These are phyloP conservation scores for Galerina marginata DNA, from an alignment of 768 basidiomycete genomes.

Conservation along the genomic window DNA sequence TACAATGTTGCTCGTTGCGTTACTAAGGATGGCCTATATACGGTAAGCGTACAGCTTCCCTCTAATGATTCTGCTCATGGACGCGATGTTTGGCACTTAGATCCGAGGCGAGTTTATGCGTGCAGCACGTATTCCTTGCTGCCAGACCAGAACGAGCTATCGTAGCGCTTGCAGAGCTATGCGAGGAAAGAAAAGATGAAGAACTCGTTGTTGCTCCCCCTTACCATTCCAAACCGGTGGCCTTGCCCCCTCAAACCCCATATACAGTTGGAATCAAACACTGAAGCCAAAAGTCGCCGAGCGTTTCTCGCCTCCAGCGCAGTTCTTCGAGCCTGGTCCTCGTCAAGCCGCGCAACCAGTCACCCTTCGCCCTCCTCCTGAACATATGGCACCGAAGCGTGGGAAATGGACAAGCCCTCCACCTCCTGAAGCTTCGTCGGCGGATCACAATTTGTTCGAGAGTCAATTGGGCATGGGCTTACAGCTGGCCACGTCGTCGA, in stretches of 20 bases:
- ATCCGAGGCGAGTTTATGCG: slow-evolving; percentile 99
- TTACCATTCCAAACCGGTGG: slow-evolving; percentile 40
- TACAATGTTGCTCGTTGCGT: slow-evolving; percentile 98
- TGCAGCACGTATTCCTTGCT: slow-evolving; percentile 86
- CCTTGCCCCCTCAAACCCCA: slow-evolving; percentile 72
- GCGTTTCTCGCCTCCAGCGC: slow-evolving; percentile 58
- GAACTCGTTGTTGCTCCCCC: slow-evolving; percentile 59
- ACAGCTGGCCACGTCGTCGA: slow-evolving; percentile 70
- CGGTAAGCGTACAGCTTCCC: slow-evolving; percentile 52
- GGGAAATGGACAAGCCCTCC: slow-evolving; percentile 88
- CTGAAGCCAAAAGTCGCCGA: slow-evolving; percentile 57
- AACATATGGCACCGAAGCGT: slow-evolving; percentile 83
- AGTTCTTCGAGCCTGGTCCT: slow-evolving; percentile 50
- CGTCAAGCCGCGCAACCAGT: slow-evolving; percentile 34
- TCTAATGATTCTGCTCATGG: slow-evolving; percentile 5
- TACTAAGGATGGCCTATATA: slow-evolving; percentile 94
- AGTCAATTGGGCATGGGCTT: slow-evolving; percentile 68
- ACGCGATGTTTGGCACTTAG: slow-evolving; percentile 43
- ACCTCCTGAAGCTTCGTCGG: slow-evolving; percentile 73
- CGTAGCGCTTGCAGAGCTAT: slow-evolving; percentile 84
- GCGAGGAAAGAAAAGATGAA: slow-evolving; percentile 84
- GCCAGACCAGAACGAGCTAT: slow-evolving; percentile 82
- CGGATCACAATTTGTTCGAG: slow-evolving; percentile 71
- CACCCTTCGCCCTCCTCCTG: slow-evolving; percentile 54
- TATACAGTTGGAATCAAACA: slow-evolving; percentile 69